Base-by-base conservation (phyloP, 2,329 filamentous ascomycete species). In the Torrubiella hemipterigena region DNA sequence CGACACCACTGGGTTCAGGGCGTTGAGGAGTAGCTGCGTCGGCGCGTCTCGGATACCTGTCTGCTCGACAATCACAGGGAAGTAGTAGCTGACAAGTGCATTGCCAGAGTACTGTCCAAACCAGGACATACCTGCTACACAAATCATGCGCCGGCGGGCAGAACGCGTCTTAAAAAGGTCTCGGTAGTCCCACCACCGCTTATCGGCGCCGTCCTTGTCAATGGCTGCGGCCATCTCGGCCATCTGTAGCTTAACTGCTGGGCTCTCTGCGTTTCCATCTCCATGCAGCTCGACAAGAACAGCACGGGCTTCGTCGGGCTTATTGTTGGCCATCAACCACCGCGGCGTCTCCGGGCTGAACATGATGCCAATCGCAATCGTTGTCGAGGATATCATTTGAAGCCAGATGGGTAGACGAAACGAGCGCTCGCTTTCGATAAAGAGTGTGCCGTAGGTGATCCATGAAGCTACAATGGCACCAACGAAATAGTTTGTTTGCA, bases 381-480 rank as follows among this genome's bases (percentile, higher is more conserved):
- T 40, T 27, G 56, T 55, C 4, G 57, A 61, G 15, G 60, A 60
- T 30, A 58, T 40, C 45, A 61, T 55, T 34, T 64, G 60, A 27
- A 58, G 48, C 59, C 58, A 63, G 22, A 63, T 48, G 2, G 59
- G 59, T 23, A 63, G 54, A 6, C 55, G 42, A 57, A 59, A 63
- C 5, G 52, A 52, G 12, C 46, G 35, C n/a, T 48, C 39, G 11
- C 47, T 45, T 4, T 49, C 43, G 12, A 55, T 43, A 28, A 54
- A 58, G 18, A 52, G 45, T 41, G 49, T 53, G 23, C 64, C 68
- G 32, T 64, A 61, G 6, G 62, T 56, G 7, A 59, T 58, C 42
- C 64, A 64, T 10, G 54, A 56, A 4, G 66, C 63, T 6, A 67
- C 50, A 18, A 70, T 69, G 21, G 52, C 54, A 15, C 62, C 62